Evolutionary conservation across 2,329 filamentous ascomycete species (phyloP), one percentile per base, ranked within the genome.

Genomic region (Orbilia brochopaga): DNA sequence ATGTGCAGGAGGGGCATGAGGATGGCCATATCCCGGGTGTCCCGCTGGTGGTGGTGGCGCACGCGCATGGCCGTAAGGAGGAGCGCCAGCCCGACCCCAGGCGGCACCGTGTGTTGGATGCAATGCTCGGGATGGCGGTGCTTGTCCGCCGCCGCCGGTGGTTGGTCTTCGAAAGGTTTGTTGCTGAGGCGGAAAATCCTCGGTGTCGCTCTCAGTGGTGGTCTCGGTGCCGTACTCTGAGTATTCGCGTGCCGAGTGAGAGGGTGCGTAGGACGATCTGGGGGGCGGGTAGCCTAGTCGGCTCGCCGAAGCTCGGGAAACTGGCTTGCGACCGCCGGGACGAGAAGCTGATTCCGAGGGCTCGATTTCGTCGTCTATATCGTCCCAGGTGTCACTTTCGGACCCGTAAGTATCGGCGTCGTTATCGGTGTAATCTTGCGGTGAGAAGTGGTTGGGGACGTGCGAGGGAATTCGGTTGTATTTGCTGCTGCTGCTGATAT

Each of bases 261-360:
- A n/a, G 35, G 64, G 46, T 44, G 60, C 53, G 61, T 72, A 51
- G 65, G 74, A 44, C 66, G 61, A 66, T 62, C 66, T 46, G 46
- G 73, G 27, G 27, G 63, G 44, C 61, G 59, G 63, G 40, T 69
- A 62, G 10, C 46, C 53, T 35, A 74, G 50, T 48, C 74, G 69
- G 19, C 60, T 67, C 13, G 73, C 67, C 6, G 72, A 59, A 13
- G 74, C 63, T 51, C 64, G 46, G 10, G 66, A 70, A 40, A 62
- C 66, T 15, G 54, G 63, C 42, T 64, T 74, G 35, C 64, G 64
- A 53, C 50, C 72, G 15, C 76, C 74, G 23, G 75, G 76, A n/a
- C 76, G 75, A 35, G 76, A 77, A 40, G 76, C 76, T 21, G 76
- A 77, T 66, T 77, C 76, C 11, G 76, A 77, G 23, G 76, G 76